Conservation (phyloP, 2,329 filamentous ascomycete genomes). For the Alternaria metachromatica region DNA sequence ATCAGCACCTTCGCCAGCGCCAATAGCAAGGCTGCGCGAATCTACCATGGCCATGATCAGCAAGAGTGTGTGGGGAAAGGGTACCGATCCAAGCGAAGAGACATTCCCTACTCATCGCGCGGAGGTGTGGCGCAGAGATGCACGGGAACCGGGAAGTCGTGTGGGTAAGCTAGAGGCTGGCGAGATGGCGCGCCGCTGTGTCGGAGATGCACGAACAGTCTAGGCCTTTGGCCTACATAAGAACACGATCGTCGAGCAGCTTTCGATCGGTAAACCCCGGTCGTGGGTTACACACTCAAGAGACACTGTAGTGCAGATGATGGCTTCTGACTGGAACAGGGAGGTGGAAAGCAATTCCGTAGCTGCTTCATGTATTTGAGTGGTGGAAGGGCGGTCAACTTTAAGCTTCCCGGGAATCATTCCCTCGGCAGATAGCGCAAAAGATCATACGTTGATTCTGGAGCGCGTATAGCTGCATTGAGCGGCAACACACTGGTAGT, state of each 20-base stretch:
- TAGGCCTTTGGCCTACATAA: neutral
- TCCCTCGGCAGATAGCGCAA: neutral
- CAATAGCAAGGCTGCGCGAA: neutral
- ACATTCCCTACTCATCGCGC: neutral
- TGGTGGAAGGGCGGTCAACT: neutral
- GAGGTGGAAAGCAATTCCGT: neutral
- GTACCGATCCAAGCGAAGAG: constrained; percentile 1
- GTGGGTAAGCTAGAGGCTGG: constrained; percentile 4
- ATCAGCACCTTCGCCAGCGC: neutral
- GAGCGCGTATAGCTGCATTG: constrained; percentile 1
- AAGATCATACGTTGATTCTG: neutral
- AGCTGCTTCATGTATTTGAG: neutral
- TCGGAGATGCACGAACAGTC: neutral
- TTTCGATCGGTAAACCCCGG: constrained; percentile 10
- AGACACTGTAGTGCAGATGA: constrained; percentile 2
- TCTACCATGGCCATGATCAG: constrained; percentile 6
- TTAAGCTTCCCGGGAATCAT: neutral
- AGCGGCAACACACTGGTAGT: neutral
- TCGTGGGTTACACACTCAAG: neutral
- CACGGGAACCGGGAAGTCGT: constrained; percentile 4
- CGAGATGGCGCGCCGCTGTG: constrained; percentile 2
- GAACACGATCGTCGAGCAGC: constrained; percentile 5
- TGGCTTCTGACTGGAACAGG: constrained; percentile 4
- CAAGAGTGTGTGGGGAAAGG: constrained; percentile 3
- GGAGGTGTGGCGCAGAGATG: neutral